Conservation (phyloP, 768 basidiomycete species). For the Leccinum pellstonianum region DNA sequence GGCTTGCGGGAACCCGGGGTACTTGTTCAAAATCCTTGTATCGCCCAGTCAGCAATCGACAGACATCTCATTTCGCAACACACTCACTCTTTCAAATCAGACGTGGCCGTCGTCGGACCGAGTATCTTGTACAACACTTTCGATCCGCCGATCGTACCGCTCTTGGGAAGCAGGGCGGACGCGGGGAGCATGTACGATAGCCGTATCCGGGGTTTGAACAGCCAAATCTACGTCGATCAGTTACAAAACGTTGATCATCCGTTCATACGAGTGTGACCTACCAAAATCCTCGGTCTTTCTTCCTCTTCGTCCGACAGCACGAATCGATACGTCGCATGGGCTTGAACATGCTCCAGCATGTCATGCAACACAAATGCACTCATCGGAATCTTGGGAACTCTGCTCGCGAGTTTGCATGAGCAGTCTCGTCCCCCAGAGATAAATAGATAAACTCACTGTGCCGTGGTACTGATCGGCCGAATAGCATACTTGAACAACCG, state of each 20-base stretch:
- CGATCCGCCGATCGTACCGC: constrained; percentile 62
- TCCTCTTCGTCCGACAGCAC: constrained; percentile 85
- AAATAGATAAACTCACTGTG: constrained; percentile 48
- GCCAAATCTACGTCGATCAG: constrained; percentile 65
- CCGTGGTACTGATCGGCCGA: constrained; percentile 58
- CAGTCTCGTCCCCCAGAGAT: neutral
- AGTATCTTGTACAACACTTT: constrained; percentile 87
- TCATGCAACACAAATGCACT: constrained; percentile 91
- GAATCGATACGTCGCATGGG: constrained; percentile 93
- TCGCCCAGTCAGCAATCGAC: neutral
- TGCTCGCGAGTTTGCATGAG: constrained; percentile 13
- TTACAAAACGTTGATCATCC: neutral
- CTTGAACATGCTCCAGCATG: constrained; percentile 87
- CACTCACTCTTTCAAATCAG: constrained; percentile 30
- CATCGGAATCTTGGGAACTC: constrained; percentile 52
- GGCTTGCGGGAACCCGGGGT: constrained; percentile 85
- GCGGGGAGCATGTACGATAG: constrained; percentile 66
- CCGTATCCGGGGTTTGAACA: constrained; percentile 88
- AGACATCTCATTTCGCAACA: neutral
- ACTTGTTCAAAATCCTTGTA: constrained; percentile 57
- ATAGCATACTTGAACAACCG: constrained; percentile 85
- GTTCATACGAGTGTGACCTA: constrained; percentile 35
- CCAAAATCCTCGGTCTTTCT: constrained; percentile 74
- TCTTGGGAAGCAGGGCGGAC: constrained; percentile 58
- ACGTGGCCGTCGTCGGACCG: constrained; percentile 49